phyloP scores from a whole-genome alignment of 2,329 filamentous ascomycete genomes.

The Hypoxylon sp. region DNA sequence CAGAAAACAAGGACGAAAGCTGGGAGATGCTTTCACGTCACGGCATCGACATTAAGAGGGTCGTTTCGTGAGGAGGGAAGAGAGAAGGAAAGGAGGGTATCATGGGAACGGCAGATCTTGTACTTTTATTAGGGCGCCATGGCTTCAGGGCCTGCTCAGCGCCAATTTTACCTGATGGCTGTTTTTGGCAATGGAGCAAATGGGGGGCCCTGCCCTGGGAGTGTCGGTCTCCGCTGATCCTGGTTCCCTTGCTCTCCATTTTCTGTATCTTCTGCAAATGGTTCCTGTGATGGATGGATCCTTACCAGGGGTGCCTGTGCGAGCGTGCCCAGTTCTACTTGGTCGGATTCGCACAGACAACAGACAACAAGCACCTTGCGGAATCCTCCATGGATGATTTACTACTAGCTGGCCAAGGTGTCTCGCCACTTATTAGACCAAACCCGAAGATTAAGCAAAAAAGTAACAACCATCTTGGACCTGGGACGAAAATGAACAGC shows the following conservation, averaged over 20 bases:
- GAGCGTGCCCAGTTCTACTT: conserved; percentile 20
- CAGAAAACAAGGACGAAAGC: conserved; percentile 68
- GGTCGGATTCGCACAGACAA: conserved; percentile 37
- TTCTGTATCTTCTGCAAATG: conserved; percentile 32
- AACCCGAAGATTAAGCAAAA: conserved; percentile 29
- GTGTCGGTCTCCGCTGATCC: conserved; percentile 39
- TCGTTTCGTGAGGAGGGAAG: conserved; percentile 60
- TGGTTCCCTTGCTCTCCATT: conserved; percentile 30
- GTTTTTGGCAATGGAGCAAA: conserved; percentile 44
- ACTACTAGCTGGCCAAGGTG: conserved; percentile 20
- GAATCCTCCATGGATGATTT: conserved; percentile 26
- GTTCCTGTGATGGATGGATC: conserved; percentile 41
- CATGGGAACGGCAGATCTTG: conserved; percentile 57
- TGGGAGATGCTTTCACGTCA: conserved; percentile 63
- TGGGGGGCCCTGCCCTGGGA: conserved; percentile 32
- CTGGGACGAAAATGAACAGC: conserved; percentile 13
- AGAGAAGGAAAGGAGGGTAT: conserved; percentile 56
- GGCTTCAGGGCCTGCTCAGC: conserved; percentile 49
- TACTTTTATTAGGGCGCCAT: conserved; percentile 60
- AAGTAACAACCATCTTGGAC: conserved; percentile 25
- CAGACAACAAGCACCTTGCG: conserved; percentile 9
- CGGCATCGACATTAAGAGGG: conserved; percentile 67
- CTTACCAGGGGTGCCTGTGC: conserved; percentile 30
- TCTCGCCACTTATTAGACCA: conserved; percentile 23
- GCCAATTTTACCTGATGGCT: conserved; percentile 49